Percentiles rank a stretch among this genome's conserved stretches.
Evolutionary conservation across 257 asterid genomes (phyloP).

Genomic region (Cruciata laevipes): DNA sequence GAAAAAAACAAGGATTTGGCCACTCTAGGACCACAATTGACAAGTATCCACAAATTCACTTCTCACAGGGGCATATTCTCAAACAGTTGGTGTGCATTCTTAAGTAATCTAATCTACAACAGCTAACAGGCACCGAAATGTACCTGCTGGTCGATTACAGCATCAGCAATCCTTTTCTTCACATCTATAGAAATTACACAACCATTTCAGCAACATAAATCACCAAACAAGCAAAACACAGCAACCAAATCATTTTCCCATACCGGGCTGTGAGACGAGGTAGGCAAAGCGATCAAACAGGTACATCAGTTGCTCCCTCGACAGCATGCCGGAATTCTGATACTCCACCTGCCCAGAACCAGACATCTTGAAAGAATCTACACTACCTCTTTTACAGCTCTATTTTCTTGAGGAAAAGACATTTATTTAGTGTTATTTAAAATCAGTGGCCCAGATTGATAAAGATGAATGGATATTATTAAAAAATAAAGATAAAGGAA

Average conservation of each 20-base stretch:
- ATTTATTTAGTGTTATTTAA: neutral
- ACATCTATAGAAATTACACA: slow-evolving; percentile 39
- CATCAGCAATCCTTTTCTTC: slow-evolving; percentile 74
- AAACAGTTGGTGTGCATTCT: neutral
- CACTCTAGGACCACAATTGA: neutral
- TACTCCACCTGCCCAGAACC: slow-evolving; percentile 20
- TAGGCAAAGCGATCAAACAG: slow-evolving; percentile 63
- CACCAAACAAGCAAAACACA: neutral
- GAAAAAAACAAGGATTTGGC: neutral
- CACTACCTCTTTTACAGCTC: neutral
- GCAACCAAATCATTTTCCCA: neutral
- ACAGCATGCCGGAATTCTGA: slow-evolving; percentile 61
- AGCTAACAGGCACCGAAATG: neutral
- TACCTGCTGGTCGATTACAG: slow-evolving; percentile 75
- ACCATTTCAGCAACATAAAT: neutral
- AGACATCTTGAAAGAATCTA: neutral
- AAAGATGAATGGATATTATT: neutral
- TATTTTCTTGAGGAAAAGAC: neutral
- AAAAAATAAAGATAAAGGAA: neutral
- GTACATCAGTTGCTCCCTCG: slow-evolving; percentile 59
- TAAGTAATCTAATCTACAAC: neutral
- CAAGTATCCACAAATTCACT: neutral
- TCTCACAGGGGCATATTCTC: slow-evolving; percentile 3
- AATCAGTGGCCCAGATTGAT: slow-evolving; percentile 2
- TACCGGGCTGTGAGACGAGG: slow-evolving; percentile 71